Conservation (phyloP, 768 basidiomycete species). For the Agrocybe praecox region DNA sequence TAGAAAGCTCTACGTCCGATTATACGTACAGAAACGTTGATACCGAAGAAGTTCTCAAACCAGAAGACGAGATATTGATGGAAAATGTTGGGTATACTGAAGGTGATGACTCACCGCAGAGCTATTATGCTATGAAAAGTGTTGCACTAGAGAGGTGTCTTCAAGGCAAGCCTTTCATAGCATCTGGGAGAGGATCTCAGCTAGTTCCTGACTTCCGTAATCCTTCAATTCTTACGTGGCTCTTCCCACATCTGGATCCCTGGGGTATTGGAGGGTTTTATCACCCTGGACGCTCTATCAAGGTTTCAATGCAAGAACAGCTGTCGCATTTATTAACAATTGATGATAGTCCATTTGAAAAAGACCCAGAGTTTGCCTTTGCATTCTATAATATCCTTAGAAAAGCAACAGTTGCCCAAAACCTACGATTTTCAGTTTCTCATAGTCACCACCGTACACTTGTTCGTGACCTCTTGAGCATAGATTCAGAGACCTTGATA, state of each 20-base stretch:
- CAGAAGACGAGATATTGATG: constrained; percentile 12
- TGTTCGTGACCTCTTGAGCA: not conserved
- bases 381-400: constrained; percentile 13
- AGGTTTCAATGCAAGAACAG: constrained; percentile 15
- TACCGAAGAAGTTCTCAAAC: not conserved
- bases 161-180: constrained; percentile 5
- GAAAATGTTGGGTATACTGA: constrained; percentile 20
- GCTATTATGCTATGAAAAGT: constrained; percentile 11
- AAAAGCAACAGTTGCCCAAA: not conserved
- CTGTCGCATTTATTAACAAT: constrained; percentile 6
- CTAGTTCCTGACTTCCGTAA: constrained; percentile 11
- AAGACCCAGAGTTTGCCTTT: constrained; percentile 15
- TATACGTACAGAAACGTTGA: not conserved
- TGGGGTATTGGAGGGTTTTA: constrained; percentile 16
- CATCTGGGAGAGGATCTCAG: not conserved
- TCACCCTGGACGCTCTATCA: constrained; percentile 1
- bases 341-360: constrained; percentile 4
- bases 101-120: constrained; percentile 11
- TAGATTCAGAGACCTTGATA: not conserved
- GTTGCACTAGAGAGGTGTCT: constrained; percentile 8
- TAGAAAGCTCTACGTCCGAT: constrained; percentile 1
- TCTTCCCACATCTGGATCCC: constrained; percentile 16
- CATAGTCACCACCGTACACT: not conserved
- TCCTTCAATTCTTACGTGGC: constrained; percentile 9
- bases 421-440: not conserved